Conservation (phyloP, 2,329 filamentous ascomycete species). For the Fusarium sublunatum region DNA sequence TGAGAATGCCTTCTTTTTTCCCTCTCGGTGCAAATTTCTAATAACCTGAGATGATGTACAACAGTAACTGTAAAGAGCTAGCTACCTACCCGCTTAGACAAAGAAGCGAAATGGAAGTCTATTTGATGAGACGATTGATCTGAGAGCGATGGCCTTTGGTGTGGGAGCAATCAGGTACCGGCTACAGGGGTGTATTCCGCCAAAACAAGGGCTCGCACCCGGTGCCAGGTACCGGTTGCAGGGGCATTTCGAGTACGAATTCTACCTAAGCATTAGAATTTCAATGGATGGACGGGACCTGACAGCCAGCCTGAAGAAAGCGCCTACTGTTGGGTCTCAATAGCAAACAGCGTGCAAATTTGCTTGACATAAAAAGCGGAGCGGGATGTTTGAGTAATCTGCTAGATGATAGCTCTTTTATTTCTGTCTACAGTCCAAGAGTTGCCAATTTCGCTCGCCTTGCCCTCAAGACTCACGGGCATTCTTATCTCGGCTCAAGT, state of each 20-base stretch:
- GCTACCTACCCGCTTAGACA: conserved; percentile 23
- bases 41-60: conserved; percentile 8
- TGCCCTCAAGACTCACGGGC: conserved; percentile 2
- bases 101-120: conserved; percentile 40
- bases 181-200: conserved; percentile 40
- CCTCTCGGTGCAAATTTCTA: conserved; percentile 1
- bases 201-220: conserved; percentile 39
- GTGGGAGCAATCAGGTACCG: conserved; percentile 45
- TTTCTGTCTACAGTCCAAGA: conserved; percentile 11
- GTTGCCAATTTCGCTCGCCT: conserved; percentile 33
- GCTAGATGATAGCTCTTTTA: conserved; percentile 1
- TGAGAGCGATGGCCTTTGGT: conserved; percentile 27
- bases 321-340: conserved; percentile 3
- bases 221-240: conserved; percentile 41
- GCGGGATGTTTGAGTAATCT: not conserved
- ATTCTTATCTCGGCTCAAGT: conserved; percentile 7
- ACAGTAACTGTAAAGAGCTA: conserved; percentile 24
- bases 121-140: conserved; percentile 28
- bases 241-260: conserved; percentile 36
- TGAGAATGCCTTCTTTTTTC: not conserved
- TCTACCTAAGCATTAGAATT: not conserved
- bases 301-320: not conserved
- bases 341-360: not conserved
- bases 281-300: not conserved
- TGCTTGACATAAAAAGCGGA: conserved; percentile 3